Evolutionary conservation across 352 stramenopile genomes (phyloP), one percentile per base, ranked within the genome.

Genomic region (Vaucheria bursata): DNA sequence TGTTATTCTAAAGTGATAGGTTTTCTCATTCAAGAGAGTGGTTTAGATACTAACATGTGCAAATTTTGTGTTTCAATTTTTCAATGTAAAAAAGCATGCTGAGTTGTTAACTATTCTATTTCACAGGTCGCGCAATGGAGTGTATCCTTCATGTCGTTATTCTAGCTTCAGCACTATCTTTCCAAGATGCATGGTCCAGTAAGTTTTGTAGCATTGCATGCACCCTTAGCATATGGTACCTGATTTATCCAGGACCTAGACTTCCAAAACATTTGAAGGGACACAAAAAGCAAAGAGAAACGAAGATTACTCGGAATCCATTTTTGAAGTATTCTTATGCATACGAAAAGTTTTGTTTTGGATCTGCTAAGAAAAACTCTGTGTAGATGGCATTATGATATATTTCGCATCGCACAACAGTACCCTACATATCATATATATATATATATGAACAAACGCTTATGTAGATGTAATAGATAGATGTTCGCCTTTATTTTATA

Each of bases 291-390:
- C n/a, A n/a, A n/a, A n/a, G n/a, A n/a, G 53, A 68, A 34, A 7
- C 2, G 2, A 7, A 7, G 53, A 2, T 34, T 2, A 68, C 53
- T 8, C 8, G 2, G 6, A 7, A 7, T 34, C 53, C 53, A 31
- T 2, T 7, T 34, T 7, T 68, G 2, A 68, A 68, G 53, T 8
- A 37, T 2, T 7, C 8, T 31, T 7, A 68, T 34, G 53, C 53
- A 34, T 68, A 68, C 53, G 53, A 68, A 34, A 2, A 7, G 2
- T 68, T 68, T 34, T 68, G 53, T 34, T 68, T 68, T 68, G 53
- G 53, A 31, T 8, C 53, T 34, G 53, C 53, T 34, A 68, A 68
- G 53, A n/a, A n/a, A n/a, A n/a, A n/a, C n/a, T n/a, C n/a, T n/a
- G n/a, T n/a, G n/a, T n/a, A n/a, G n/a, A n/a, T n/a, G n/a, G n/a